Evolutionary conservation across 768 basidiomycete species (phyloP).

Genomic region (Auriscalpium orientale): DNA sequence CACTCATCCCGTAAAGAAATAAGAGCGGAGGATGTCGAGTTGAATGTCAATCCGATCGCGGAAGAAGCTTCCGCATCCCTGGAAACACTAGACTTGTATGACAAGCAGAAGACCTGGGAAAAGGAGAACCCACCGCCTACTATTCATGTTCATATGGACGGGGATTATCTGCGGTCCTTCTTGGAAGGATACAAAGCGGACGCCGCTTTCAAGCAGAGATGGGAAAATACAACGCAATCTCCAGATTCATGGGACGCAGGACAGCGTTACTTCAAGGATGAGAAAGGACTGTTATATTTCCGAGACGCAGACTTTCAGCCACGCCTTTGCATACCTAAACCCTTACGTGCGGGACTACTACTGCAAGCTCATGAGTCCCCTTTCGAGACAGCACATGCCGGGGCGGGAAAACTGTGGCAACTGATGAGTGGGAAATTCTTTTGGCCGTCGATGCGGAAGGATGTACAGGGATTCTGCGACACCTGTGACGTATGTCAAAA

Average conservation of each 20-base stretch:
- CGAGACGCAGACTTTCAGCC: slow-evolving; percentile 14
- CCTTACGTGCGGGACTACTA: not conserved
- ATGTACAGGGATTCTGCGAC: not conserved
- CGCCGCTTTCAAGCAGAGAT: not conserved
- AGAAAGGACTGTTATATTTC: slow-evolving; percentile 12
- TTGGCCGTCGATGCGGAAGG: slow-evolving; percentile 5
- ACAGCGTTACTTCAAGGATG: slow-evolving; percentile 5
- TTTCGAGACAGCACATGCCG: slow-evolving; percentile 4
- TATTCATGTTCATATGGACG: not conserved
- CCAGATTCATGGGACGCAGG: not conserved
- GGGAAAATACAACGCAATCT: not conserved
- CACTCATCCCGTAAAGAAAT: too few relatives aligned
- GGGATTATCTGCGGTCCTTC: not conserved
- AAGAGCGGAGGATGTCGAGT: too few relatives aligned
- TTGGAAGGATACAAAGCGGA: not conserved
- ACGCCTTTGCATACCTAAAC: slow-evolving; percentile 9
- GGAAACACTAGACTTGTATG: too few relatives aligned
- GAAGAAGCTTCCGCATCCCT: too few relatives aligned
- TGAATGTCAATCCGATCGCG: too few relatives aligned
- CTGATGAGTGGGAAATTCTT: not conserved
- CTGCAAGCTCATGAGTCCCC: slow-evolving; percentile 6
- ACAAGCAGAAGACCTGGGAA: not conserved
- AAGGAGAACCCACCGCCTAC: not conserved
- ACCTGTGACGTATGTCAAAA: slow-evolving; percentile 14
- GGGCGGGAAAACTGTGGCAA: slow-evolving; percentile 1